phyloP scores from a whole-genome alignment of 495 filamentous ascomycete species.

The Emericellopsis terricola region DNA sequence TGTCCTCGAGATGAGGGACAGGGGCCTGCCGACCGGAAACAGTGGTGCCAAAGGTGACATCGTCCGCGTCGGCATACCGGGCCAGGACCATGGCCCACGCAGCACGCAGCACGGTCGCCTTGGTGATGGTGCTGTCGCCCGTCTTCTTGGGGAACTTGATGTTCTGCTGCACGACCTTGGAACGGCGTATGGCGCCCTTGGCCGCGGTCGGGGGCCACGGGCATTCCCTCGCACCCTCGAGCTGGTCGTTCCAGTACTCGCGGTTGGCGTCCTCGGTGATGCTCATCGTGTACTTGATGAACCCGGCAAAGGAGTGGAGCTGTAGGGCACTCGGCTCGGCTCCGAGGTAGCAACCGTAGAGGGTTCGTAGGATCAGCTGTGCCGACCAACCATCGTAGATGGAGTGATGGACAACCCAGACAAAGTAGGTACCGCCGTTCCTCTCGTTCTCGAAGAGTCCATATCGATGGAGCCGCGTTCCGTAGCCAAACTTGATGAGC shows the following conservation, averaged over 20 bases:
- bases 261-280: too few species aligned
- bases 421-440: slow-evolving; percentile 7
- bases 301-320: neutral
- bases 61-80: too few species aligned
- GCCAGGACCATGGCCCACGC: slow-evolving; percentile 1
- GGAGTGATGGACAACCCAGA: slow-evolving; percentile 3
- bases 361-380: neutral
- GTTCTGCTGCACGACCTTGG: too few species aligned
- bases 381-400: slow-evolving; percentile 6
- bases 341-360: neutral
- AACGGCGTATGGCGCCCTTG: too few species aligned
- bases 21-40: slow-evolving; percentile 6
- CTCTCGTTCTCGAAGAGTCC: slow-evolving; percentile 8
- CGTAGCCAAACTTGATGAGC: slow-evolving; percentile 1
- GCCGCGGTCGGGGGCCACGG: neutral
- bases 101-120: too few species aligned
- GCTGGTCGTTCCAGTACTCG: neutral
- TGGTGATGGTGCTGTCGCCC: too few species aligned
- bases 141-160: too few species aligned
- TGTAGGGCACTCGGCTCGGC: neutral
- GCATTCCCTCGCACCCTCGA: neutral
- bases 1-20: neutral
- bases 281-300: slow-evolving; percentile 1
- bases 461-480: slow-evolving; percentile 8
- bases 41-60: neutral